Percentiles rank a stretch among this genome's conserved stretches.
These are phyloP conservation scores for Boletus barrowsii DNA, from an alignment of 768 basidiomycete species.

Conservation along the genomic window DNA sequence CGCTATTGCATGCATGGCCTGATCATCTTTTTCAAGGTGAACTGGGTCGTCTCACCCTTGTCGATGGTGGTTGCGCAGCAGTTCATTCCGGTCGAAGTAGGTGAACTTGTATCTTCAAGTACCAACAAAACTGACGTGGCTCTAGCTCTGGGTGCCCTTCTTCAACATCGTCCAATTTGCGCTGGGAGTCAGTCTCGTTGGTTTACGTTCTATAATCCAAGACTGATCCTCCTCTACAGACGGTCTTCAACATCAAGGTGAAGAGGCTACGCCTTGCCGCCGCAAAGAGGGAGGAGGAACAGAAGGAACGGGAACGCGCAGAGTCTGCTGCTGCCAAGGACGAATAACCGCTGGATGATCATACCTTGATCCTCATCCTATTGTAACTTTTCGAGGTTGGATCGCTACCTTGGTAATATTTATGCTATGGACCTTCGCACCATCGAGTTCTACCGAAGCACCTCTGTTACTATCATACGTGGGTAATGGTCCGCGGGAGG, in stretches of 20 bases:
- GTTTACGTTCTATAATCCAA: neutral
- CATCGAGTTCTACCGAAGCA: constrained; percentile 7
- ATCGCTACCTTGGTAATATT: constrained; percentile 8
- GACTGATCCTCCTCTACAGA: constrained; percentile 37
- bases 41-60: constrained; percentile 76
- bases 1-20: neutral
- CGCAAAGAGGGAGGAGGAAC: constrained; percentile 45
- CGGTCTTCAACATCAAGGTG: constrained; percentile 69
- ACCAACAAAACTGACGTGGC: constrained; percentile 1
- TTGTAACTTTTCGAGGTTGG: neutral
- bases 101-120: constrained; percentile 13
- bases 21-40: constrained; percentile 47
- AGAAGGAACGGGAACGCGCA: constrained; percentile 34
- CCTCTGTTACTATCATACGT: constrained; percentile 34
- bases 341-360: constrained; percentile 13
- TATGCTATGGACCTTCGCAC: constrained; percentile 8
- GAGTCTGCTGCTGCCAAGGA: constrained; percentile 16
- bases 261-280: constrained; percentile 60
- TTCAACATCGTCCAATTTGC: constrained; percentile 77
- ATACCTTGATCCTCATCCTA: constrained; percentile 15
- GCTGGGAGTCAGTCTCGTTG: constrained; percentile 55
- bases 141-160: constrained; percentile 82
- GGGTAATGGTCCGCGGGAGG: constrained; percentile 28
- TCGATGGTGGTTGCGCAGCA: constrained; percentile 75
- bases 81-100: constrained; percentile 73